These are phyloP conservation scores for Ceratocystis cacaofunesta DNA, from an alignment of 2,329 filamentous ascomycete genomes.

Conservation along the genomic window DNA sequence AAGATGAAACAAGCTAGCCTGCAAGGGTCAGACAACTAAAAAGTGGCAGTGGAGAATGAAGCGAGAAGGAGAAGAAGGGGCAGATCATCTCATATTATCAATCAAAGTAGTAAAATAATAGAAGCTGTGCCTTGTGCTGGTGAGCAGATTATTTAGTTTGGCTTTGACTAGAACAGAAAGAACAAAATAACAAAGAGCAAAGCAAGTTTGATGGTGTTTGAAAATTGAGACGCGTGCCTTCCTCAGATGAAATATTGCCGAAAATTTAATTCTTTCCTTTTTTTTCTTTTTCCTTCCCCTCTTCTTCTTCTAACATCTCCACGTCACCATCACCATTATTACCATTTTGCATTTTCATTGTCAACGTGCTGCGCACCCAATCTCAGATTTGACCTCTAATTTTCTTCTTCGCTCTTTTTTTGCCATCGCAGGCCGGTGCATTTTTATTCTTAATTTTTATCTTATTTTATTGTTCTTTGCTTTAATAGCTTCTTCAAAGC, in stretches of 20 bases:
- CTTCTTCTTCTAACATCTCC: not conserved
- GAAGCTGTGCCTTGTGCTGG: not conserved
- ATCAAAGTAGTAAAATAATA: not conserved
- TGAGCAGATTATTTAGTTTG: not conserved
- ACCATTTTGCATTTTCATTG: not conserved
- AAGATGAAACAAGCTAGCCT: conserved; percentile 4
- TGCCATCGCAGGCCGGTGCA: conserved; percentile 10
- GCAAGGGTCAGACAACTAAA: not conserved
- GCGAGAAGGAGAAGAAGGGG: not conserved
- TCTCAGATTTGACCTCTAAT: not conserved
- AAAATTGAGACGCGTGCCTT: conserved; percentile 2
- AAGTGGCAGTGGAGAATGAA: not conserved
- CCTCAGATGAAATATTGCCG: not conserved
- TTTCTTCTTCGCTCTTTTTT: not conserved
- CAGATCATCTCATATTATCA: not conserved
- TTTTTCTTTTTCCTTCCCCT: not conserved
- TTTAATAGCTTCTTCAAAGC: not conserved
- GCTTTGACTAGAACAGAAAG: not conserved
- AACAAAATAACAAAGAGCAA: not conserved
- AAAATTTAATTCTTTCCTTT: not conserved
- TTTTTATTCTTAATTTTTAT: not conserved
- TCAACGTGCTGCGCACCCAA: not conserved
- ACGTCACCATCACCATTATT: not conserved
- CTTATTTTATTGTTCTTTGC: not conserved
- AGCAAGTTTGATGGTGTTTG: not conserved